These are phyloP conservation scores for Pythium rishiriense DNA, from an alignment of 352 stramenopile species.

Conservation along the genomic window DNA sequence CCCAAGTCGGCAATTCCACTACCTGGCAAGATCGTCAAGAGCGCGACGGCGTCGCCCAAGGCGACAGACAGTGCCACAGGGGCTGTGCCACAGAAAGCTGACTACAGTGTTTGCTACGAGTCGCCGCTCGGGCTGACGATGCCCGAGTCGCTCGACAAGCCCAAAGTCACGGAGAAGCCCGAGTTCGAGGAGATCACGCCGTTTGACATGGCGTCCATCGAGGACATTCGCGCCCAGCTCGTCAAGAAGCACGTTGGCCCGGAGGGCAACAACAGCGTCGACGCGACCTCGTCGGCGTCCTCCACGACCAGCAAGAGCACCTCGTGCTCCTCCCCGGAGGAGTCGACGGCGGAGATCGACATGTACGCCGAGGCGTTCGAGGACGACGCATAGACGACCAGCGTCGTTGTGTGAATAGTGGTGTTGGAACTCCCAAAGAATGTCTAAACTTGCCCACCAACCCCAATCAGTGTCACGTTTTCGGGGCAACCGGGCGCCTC, in stretches of 20 bases:
- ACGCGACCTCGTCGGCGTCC: background rate
- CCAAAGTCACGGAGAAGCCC: slow-evolving; percentile 19
- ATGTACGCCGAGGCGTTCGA: slow-evolving; percentile 22
- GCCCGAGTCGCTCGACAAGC: slow-evolving; percentile 13
- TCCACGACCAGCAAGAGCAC: slow-evolving; percentile 12
- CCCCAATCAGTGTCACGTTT: background rate
- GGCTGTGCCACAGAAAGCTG: background rate
- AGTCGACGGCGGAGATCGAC: slow-evolving; percentile 18
- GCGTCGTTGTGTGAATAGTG: background rate
- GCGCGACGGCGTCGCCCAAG: slow-evolving; percentile 14
- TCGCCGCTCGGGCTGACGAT: slow-evolving; percentile 26
- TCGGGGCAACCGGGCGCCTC: too few relatives aligned
- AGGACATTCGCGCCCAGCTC: slow-evolving; percentile 58
- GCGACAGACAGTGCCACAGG: slow-evolving; percentile 1
- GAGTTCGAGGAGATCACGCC: slow-evolving; percentile 30
- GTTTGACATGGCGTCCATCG: slow-evolving; percentile 57
- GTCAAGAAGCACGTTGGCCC: slow-evolving; percentile 49
- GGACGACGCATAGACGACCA: slow-evolving; percentile 11
- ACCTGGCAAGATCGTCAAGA: slow-evolving; percentile 49
- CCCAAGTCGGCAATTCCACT: slow-evolving; percentile 33
- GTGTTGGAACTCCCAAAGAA: background rate
- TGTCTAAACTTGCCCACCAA: slow-evolving; percentile 7
- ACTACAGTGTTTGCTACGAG: slow-evolving; percentile 25
- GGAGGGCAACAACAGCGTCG: slow-evolving; percentile 19
- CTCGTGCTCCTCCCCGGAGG: slow-evolving; percentile 11